phyloP scores from a whole-genome alignment of 208 protist genomes.

The Herpetomonas tarakana region DNA sequence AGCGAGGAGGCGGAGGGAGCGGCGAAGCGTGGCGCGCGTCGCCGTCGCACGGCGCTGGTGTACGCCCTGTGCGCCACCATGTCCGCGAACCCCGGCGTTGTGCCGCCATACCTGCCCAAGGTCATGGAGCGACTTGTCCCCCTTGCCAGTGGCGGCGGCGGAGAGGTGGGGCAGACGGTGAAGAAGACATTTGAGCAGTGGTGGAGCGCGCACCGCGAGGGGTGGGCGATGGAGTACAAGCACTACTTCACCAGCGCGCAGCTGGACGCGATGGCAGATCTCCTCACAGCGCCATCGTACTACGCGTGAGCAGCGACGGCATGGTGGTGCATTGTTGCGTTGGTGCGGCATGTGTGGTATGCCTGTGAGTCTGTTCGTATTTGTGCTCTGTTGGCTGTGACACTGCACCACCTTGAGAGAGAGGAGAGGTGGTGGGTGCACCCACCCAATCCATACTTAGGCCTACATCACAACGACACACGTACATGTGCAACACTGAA shows the following conservation, averaged over 20 bases:
- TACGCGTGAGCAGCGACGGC: conserved; percentile 40
- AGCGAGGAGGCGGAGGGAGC: not conserved
- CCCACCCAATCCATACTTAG: too few species aligned
- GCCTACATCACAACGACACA: too few species aligned
- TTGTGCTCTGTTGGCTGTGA: too few species aligned
- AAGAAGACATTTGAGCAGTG: conserved; percentile 67
- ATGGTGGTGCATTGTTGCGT: not conserved
- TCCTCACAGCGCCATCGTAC: conserved; percentile 52
- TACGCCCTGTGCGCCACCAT: conserved; percentile 63
- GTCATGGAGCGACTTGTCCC: conserved; percentile 50
- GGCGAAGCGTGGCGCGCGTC: conserved; percentile 4
- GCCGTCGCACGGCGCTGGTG: conserved; percentile 43
- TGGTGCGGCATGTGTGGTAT: conserved; percentile 1
- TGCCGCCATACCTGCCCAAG: conserved; percentile 50
- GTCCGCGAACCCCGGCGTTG: conserved; percentile 38
- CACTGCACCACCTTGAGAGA: too few species aligned
- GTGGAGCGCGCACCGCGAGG: conserved; percentile 73
- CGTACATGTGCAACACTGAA: too few species aligned
- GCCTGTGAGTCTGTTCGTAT: conserved; percentile 22
- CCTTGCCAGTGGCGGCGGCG: conserved; percentile 23
- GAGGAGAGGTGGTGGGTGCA: too few species aligned
- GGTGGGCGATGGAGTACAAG: conserved; percentile 67
- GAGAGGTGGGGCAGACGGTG: conserved; percentile 44
- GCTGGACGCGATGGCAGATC: conserved; percentile 38
- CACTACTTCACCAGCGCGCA: conserved; percentile 51